Percentiles rank a stretch among this genome's conserved stretches.
phyloP scores from a whole-genome alignment of 495 filamentous ascomycete species.

The Penicillium argentinense region DNA sequence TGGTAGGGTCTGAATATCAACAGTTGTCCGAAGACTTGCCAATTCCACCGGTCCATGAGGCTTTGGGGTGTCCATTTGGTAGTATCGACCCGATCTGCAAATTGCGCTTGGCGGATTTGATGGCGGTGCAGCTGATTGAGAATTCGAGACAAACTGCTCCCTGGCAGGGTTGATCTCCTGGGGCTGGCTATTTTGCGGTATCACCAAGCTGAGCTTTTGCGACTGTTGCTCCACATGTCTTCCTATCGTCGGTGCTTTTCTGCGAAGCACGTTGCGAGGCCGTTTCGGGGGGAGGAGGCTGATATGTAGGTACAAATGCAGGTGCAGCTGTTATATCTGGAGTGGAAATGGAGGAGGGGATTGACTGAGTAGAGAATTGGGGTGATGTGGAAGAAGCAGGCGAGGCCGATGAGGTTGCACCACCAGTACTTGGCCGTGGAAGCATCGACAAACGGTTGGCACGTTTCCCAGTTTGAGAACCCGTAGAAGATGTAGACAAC shows the following conservation, averaged over 20 bases:
- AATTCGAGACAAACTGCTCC: conserved; percentile 1
- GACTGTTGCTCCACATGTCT: conserved; percentile 30
- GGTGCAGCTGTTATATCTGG: conserved; percentile 17
- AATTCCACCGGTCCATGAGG: conserved; percentile 39
- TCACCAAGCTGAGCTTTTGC: conserved; percentile 38
- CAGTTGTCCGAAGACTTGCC: conserved; percentile 43
- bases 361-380: conserved; percentile 16
- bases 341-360: conserved; percentile 19
- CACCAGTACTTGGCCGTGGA: conserved; percentile 31
- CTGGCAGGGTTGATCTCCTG: conserved; percentile 9
- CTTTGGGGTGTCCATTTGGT: conserved; percentile 14
- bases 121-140: conserved; percentile 5
- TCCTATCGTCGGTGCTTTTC: conserved; percentile 44
- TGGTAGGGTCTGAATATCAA: conserved; percentile 59
- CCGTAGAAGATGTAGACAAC: conserved; percentile 22
- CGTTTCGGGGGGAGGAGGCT: conserved; percentile 22
- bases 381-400: conserved; percentile 17
- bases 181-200: conserved; percentile 24
- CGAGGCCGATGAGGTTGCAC: conserved; percentile 12
- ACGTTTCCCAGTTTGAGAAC: conserved; percentile 19
- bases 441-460: conserved; percentile 33
- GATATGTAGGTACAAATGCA: conserved; percentile 7
- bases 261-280: conserved; percentile 43
- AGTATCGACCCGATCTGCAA: too few relatives aligned
- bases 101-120: conserved; percentile 13